Evolutionary conservation across 2,329 filamentous ascomycete genomes (phyloP), one percentile per base, ranked within the genome.

Genomic region (Monosporascus sp.): DNA sequence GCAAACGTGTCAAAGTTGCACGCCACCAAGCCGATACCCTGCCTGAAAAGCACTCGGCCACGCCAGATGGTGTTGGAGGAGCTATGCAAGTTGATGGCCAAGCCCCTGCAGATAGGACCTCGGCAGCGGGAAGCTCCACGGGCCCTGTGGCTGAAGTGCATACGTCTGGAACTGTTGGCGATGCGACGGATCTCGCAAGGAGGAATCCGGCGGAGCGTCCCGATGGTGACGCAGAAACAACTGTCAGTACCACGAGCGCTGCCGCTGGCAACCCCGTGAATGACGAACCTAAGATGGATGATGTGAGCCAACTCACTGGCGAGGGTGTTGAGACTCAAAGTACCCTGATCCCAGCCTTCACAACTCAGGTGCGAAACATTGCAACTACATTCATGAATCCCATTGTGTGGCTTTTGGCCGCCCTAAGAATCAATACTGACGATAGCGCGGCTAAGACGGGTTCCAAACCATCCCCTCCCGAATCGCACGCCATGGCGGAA

Each of bases 1-100:
- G 67, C 53, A 77, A 77, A 65, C 70, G 74, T 31, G 63, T 74
- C 57, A 76, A 72, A 60, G 58, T 74, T 45, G 53, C 60, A 40
- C 55, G 43, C 52, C 60, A 63, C 24, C 53, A 54, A 7, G 48
- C 59, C 17, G 48, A 49, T 11, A 20, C 40, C 41, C 37, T 38
- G n/a, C 19, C 52, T 44, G 45, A 52, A 49, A 44, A 26, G n/a
- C 11, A 49, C 20, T 40, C 43, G 8, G 7, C 14, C 37, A 35
- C 46, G 31, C n/a, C 46, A 26, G 47, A 54, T n/a, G 19, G 27
- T 20, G 35, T 22, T 19, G 48, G 20, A n/a, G 52, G 55, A 46
- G 27, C 52, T n/a, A 59, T 59, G 50, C 53, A 58, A 44, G 43
- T 47, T n/a, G 55, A 58, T 27, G 44, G 47, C 31, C 38, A 35